These are phyloP conservation scores for Phytophthora vignae DNA, from an alignment of 352 stramenopile genomes.

Conservation along the genomic window DNA sequence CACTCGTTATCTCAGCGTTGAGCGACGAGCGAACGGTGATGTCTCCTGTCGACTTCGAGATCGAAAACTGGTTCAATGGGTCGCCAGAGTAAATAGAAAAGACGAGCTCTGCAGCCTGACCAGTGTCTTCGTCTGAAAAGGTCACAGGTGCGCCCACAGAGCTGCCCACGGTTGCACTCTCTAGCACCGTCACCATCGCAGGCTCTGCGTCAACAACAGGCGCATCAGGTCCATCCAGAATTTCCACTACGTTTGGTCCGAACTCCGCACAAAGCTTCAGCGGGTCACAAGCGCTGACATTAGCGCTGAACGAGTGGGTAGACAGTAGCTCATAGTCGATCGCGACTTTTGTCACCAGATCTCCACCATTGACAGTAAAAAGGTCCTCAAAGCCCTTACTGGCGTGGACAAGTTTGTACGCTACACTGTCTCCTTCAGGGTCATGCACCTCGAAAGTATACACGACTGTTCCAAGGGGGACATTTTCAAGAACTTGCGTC, in stretches of 20 bases:
- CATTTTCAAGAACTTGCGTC: constrained; percentile 46
- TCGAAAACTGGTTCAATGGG: constrained; percentile 50
- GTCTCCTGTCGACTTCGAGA: constrained; percentile 42
- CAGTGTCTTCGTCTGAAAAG: constrained; percentile 58
- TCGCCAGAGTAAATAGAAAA: constrained; percentile 62
- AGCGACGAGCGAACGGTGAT: constrained; percentile 42
- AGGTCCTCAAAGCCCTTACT: constrained; percentile 19
- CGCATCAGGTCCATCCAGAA: constrained; percentile 53
- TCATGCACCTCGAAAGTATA: constrained; percentile 36
- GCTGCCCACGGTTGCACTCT: constrained; percentile 17
- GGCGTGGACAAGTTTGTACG: constrained; percentile 25
- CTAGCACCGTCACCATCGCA: constrained; percentile 19
- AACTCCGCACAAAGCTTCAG: constrained; percentile 45
- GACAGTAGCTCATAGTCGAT: constrained; percentile 32
- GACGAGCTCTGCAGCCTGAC: constrained; percentile 45
- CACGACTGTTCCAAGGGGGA: constrained; percentile 34
- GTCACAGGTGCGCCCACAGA: constrained; percentile 34
- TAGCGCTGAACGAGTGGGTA: constrained; percentile 34
- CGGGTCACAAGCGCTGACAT: constrained; percentile 52
- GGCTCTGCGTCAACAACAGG: constrained; percentile 40
- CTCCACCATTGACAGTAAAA: constrained; percentile 24
- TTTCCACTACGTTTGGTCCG: constrained; percentile 46
- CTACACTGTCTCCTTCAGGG: constrained; percentile 51
- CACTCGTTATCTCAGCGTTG: constrained; percentile 42
- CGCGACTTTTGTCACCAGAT: constrained; percentile 24